These are phyloP conservation scores for Arthrobotrys sinensis DNA, from an alignment of 2,329 filamentous ascomycete species.

Conservation along the genomic window DNA sequence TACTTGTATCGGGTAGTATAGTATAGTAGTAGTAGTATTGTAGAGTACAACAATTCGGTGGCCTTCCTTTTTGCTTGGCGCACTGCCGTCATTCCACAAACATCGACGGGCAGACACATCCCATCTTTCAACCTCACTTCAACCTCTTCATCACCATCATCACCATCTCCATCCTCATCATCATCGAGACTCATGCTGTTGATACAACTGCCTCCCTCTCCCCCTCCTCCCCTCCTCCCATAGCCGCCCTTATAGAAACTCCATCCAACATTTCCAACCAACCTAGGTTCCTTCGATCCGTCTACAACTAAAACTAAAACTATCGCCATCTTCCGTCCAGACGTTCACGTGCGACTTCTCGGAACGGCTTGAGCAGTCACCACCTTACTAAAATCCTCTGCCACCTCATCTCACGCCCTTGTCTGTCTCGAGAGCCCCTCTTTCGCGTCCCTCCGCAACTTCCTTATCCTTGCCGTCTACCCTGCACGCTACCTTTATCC, in stretches of 20 bases:
- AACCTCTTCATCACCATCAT: neutral
- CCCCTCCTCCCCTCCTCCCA: conserved; percentile 18
- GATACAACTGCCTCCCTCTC: conserved; percentile 1
- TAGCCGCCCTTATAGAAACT: conserved; percentile 2
- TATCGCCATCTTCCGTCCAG: conserved; percentile 29
- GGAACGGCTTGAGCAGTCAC: conserved; percentile 61
- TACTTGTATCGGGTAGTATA: too few species aligned
- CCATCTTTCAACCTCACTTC: conserved; percentile 11
- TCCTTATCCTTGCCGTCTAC: conserved; percentile 54
- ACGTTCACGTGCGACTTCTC: conserved; percentile 60
- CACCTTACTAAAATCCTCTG: conserved; percentile 33
- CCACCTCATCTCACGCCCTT: conserved; percentile 32
- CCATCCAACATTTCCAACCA: neutral
- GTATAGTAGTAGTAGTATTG: too few species aligned
- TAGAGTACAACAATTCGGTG: too few species aligned
- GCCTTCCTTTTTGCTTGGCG: conserved; percentile 10
- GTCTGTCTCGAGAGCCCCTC: conserved; percentile 36
- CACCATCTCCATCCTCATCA: neutral
- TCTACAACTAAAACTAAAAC: conserved; percentile 6
- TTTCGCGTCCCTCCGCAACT: conserved; percentile 58
- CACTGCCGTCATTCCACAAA: conserved; percentile 13
- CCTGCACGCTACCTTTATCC: conserved; percentile 35
- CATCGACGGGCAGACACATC: conserved; percentile 5
- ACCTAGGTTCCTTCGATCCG: conserved; percentile 4
- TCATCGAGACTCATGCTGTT: conserved; percentile 12